These are phyloP conservation scores for Mallotus japonicus DNA, from an alignment of 441 rosid species.

Conservation along the genomic window DNA sequence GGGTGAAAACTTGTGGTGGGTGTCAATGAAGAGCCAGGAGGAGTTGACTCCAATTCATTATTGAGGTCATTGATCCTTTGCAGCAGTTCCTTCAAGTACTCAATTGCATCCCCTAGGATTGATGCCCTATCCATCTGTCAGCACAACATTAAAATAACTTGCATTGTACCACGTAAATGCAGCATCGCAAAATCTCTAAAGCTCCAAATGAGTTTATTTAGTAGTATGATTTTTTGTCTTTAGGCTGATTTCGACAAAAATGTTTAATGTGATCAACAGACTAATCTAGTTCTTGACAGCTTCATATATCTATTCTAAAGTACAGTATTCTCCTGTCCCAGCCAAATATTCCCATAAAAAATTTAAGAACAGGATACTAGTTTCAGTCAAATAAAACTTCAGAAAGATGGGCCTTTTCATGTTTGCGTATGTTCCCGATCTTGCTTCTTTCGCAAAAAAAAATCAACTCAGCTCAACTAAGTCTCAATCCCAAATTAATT, in stretches of 20 bases:
- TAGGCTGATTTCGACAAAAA: background rate
- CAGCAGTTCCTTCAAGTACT: conserved; percentile 72
- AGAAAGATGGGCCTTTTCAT: background rate
- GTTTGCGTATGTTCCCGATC: too few relatives aligned
- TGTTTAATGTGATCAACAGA: background rate
- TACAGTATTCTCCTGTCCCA: background rate
- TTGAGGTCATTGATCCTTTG: conserved; percentile 78
- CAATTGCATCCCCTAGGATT: conserved; percentile 72
- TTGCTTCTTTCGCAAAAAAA: too few relatives aligned
- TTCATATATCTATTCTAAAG: background rate
- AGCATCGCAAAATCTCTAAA: background rate
- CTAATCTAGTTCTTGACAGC: background rate
- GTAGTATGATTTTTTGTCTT: background rate
- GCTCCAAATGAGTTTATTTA: background rate
- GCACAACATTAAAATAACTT: conserved; percentile 11
- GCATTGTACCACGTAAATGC: conserved; percentile 5
- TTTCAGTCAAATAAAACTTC: background rate
- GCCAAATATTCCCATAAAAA: background rate
- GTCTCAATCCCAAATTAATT: too few relatives aligned
- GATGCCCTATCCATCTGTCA: conserved; percentile 79
- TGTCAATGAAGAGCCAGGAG: conserved; percentile 48
- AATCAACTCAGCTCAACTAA: too few relatives aligned
- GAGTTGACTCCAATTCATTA: conserved; percentile 58
- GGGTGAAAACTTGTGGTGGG: conserved; percentile 56
- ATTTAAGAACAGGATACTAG: background rate